A percentile compares a stretch with the other conserved stretches of the same genome.
These are phyloP conservation scores for Colletotrichum sidae DNA, from an alignment of 2,329 filamentous ascomycete species.

Conservation along the genomic window DNA sequence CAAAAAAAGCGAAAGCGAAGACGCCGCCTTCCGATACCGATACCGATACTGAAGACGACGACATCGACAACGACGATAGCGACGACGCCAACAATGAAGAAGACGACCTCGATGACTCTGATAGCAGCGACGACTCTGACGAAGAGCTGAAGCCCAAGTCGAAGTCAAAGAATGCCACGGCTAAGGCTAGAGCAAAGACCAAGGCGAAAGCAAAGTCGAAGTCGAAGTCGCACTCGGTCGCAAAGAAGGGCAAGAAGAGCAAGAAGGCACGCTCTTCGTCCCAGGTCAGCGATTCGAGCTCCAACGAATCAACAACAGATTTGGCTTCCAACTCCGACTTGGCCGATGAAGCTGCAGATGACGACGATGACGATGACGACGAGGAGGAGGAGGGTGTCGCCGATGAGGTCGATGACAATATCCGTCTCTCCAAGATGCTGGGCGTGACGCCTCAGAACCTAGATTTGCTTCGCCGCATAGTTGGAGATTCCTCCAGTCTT, in stretches of 20 bases:
- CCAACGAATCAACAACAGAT: constrained; percentile 5
- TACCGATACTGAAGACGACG: no score
- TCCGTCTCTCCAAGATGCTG: not conserved
- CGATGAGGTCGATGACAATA: constrained; percentile 5
- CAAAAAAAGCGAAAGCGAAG: no score
- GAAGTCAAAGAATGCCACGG: not conserved
- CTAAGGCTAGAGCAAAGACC: no score
- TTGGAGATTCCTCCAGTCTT: no score
- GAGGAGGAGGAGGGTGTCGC: not conserved
- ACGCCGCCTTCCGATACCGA: no score
- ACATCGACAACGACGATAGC: no score
- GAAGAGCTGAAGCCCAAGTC: not conserved
- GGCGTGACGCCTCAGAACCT: no score
- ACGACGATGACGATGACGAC: no score
- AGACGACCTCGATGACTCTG: no score
- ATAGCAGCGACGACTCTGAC: not conserved
- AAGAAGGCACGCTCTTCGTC: not conserved
- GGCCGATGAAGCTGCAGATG: not conserved
- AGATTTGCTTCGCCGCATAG: no score
- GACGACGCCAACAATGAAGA: no score
- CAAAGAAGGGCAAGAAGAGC: constrained; percentile 12
- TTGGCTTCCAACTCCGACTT: not conserved
- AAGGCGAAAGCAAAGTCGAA: not conserved
- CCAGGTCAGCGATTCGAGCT: not conserved
- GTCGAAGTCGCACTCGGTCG: constrained; percentile 1